Evolutionary conservation across 2,329 filamentous ascomycete genomes (phyloP), one percentile per base, ranked within the genome.

Genomic region (Cladophialophora exuberans): DNA sequence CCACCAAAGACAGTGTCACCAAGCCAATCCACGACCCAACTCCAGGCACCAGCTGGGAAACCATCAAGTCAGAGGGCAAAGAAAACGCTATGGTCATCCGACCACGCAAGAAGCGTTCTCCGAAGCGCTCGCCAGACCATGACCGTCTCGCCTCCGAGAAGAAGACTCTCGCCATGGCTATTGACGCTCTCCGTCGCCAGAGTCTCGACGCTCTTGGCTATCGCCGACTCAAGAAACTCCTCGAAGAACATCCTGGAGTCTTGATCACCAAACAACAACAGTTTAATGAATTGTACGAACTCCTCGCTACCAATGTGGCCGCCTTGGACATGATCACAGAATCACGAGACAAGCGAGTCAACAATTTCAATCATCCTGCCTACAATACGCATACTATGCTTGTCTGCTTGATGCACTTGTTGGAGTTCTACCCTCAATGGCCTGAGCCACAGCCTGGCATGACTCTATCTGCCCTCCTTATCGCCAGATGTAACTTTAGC

Each of bases 331-430:
- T 59, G 36, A 49, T 59, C 44, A 43, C 38, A 22, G 55, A 57
- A 36, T 35, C 49, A 22, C 26, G 56, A 53, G 55, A 56, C 7
- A 54, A 57, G 15, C 38, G 53, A 25, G 28, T 38, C 31, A 46
- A 39, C 2, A 55, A 59, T 20, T 36, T 55, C 50, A 55, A 55
- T 25, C 55, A 61, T 42, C 57, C 59, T 38, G 56, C 56, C 31
- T 64, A 64, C 52, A 57, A 53, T 36, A 51, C 61, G 46, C 57
- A 60, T 26, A 60, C 60, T 6, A 59, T 64, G 35, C 48, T 64
- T 18, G 50, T 63, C 28, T 58, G 48, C 13, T 43, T 61, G 26
- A 39, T 57, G 10, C 41, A 54, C 7, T 55, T 64, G 6, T 50
- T 59, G 39, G 31, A 55, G 9, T 57, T 62, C 42, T 63, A 62